Conservation (phyloP, 164 flowering plant genomes). For the Vitis rotundifolia region DNA sequence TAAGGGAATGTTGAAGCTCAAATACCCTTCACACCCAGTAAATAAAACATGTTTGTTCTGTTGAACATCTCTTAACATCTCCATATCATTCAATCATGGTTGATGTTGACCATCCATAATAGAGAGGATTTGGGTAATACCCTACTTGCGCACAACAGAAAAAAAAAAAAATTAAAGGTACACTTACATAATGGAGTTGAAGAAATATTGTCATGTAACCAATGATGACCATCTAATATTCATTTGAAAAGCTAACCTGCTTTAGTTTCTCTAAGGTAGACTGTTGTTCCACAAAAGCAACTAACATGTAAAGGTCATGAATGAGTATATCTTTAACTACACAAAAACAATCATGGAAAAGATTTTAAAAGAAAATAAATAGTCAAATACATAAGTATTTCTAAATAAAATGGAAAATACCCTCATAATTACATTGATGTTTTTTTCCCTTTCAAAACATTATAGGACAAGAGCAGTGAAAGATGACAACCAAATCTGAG, state of each 20-base stretch:
- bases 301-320: constrained; percentile 51
- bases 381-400: not conserved
- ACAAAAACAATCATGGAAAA: not conserved
- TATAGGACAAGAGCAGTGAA: not conserved
- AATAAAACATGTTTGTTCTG: constrained; percentile 48
- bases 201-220: not conserved
- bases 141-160: constrained; percentile 34
- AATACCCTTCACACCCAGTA: constrained; percentile 72
- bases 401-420: not conserved
- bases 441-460: not conserved
- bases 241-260: constrained; percentile 36
- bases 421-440: too few relatives aligned
- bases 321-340: constrained; percentile 82
- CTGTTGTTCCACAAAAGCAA: constrained; percentile 47
- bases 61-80: constrained; percentile 56
- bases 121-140: constrained; percentile 56
- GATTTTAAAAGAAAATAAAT: not conserved
- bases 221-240: too few relatives aligned
- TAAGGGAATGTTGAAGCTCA: not conserved
- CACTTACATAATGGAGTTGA: not conserved
- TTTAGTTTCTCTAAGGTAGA: constrained; percentile 46
- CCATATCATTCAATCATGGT: constrained; percentile 71
- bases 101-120: constrained; percentile 52
- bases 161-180: not conserved
- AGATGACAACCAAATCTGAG: not conserved